Conservation (phyloP, 495 filamentous ascomycete genomes). For the Sporormia fimetaria region DNA sequence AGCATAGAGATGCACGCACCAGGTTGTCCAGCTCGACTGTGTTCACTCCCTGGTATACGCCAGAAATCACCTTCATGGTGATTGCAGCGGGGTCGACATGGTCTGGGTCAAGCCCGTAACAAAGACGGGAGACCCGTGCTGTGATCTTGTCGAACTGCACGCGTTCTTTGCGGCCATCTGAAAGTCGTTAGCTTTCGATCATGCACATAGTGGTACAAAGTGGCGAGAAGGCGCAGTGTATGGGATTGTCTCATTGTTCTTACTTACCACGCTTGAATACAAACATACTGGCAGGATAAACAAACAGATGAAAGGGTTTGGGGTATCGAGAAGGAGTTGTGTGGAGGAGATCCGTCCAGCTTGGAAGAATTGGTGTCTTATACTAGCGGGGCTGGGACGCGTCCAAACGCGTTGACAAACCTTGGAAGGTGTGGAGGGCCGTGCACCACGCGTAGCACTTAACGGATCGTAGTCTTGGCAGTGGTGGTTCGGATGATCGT, state of each 20-base stretch:
- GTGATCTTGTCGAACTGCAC: conserved; percentile 99
- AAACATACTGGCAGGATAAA: conserved; percentile 42
- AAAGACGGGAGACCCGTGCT: conserved; percentile 89
- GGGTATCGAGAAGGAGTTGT: conserved; percentile 2
- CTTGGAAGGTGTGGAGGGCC: too few relatives aligned
- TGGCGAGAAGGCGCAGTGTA: too few relatives aligned
- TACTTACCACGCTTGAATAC: conserved; percentile 60
- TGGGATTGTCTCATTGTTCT: too few relatives aligned
- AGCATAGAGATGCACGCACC: conserved; percentile 43
- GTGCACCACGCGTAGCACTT: too few relatives aligned
- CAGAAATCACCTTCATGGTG: conserved; percentile 97
- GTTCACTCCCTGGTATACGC: conserved; percentile 96
- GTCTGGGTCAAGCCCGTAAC: conserved; percentile 91
- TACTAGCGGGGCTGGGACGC: conserved; percentile 3
- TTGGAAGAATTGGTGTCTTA: background rate
- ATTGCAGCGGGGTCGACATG: conserved; percentile 97
- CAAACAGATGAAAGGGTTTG: conserved; percentile 4
- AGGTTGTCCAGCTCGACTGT: conserved; percentile 93
- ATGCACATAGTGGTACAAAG: too few relatives aligned
- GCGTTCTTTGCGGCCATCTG: conserved; percentile 98
- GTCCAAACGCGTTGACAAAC: conserved; percentile 15
- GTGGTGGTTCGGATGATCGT: too few relatives aligned
- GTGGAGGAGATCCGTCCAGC: conserved; percentile 15
- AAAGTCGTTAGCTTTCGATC: conserved; percentile 8
- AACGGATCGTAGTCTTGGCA: too few relatives aligned